phyloP scores from a whole-genome alignment of 331 rosid genomes.

The Cucumis variabilis region DNA sequence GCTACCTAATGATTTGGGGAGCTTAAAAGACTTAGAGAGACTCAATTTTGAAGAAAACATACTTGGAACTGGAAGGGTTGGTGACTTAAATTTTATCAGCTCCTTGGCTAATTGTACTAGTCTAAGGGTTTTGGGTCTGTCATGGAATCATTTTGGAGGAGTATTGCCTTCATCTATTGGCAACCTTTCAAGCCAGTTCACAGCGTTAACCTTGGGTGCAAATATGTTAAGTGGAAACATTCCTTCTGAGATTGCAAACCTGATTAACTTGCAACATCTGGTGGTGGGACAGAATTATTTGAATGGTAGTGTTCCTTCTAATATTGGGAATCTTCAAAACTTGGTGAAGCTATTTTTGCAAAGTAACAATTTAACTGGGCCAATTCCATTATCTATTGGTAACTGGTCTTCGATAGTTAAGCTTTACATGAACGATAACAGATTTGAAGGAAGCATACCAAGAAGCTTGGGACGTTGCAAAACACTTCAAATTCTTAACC shows the following conservation, averaged over 20 bases:
- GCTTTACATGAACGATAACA: not conserved
- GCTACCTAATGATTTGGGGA: constrained; percentile 16
- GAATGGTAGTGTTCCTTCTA: constrained; percentile 23
- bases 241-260: constrained; percentile 12
- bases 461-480: constrained; percentile 24
- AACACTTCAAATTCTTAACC: not conserved
- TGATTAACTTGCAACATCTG: not conserved
- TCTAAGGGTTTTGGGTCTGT: constrained; percentile 38
- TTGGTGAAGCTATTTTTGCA: not conserved
- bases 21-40: not conserved
- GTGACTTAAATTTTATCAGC: constrained; percentile 40
- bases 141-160: constrained; percentile 36
- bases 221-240: constrained; percentile 33
- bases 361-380: constrained; percentile 15
- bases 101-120: constrained; percentile 51
- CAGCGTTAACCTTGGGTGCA: accelerated
- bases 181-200: constrained; percentile 37
- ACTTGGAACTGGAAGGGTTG: constrained; percentile 45
- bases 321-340: not conserved
- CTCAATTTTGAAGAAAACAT: constrained; percentile 33
- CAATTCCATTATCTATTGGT: constrained; percentile 36
- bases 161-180: not conserved
- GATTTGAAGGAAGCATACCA: constrained; percentile 36
- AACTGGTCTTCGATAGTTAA: not conserved
- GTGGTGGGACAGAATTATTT: not conserved